A percentile compares a stretch with the other conserved stretches of the same genome.
phyloP scores from a whole-genome alignment of 2,329 filamentous ascomycete species.

The Colletotrichum cuscutae region DNA sequence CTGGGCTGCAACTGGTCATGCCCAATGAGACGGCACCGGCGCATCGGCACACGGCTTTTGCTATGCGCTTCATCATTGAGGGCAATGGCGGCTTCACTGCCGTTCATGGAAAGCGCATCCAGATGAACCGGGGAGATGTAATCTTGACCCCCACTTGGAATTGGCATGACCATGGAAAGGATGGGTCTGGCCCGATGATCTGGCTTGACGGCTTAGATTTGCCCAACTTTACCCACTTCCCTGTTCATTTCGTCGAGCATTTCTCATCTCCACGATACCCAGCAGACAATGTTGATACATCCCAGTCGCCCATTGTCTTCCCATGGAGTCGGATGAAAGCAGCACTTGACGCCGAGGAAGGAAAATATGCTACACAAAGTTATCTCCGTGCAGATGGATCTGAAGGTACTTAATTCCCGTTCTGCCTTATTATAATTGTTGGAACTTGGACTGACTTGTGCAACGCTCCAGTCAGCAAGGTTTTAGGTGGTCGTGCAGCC shows the following conservation, averaged over 20 bases:
- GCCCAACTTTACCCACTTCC: conserved; percentile 59
- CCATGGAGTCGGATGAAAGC: conserved; percentile 58
- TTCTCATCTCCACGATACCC: conserved; percentile 55
- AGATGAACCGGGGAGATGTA: conserved; percentile 62
- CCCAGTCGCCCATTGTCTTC: conserved; percentile 55
- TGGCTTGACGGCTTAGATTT: conserved; percentile 67
- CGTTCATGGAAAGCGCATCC: conserved; percentile 59
- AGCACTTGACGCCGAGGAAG: conserved; percentile 46
- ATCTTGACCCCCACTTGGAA: conserved; percentile 66
- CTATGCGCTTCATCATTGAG: conserved; percentile 66
- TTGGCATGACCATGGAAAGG: conserved; percentile 67
- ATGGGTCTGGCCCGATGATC: conserved; percentile 62
- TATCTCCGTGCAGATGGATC: conserved; percentile 47
- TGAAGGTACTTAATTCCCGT: conserved; percentile 39
- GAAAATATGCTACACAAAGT: conserved; percentile 41
- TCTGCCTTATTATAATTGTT: no score
- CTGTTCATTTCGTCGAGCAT: conserved; percentile 64
- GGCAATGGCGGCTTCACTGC: conserved; percentile 64
- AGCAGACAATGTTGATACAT: conserved; percentile 50
- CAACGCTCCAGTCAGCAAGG: conserved; percentile 49
- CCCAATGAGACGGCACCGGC: conserved; percentile 62
- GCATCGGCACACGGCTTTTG: conserved; percentile 64
- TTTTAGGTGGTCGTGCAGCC: conserved; percentile 58
- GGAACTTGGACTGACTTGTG: not conserved
- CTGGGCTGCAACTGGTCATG: conserved; percentile 64